Base-by-base conservation (phyloP, 2,329 filamentous ascomycete genomes). In the Ophiostoma ips region DNA sequence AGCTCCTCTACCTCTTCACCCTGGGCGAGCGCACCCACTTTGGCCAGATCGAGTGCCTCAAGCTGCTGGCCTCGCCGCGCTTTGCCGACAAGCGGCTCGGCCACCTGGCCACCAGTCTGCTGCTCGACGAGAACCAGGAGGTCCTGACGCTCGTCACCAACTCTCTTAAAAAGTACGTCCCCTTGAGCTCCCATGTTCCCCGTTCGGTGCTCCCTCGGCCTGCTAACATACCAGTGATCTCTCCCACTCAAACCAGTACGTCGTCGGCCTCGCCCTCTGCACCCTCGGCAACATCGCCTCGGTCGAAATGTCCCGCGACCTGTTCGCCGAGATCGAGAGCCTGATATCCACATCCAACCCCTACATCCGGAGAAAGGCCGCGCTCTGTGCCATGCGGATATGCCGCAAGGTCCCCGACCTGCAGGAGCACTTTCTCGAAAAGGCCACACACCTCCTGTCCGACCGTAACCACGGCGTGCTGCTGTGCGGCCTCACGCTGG, bases 331-430 rank as follows among this genome's bases (percentile, higher is more conserved):
- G 73, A 86, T 98, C 64, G 94, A 98, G 67, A 86, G 77, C 54
- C 80, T 96, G 46, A 72, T 98, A 56, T 84, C 88, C 38, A 95
- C 89, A 46, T 83, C 88, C 49, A 98, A 98, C 65, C 92, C 92
- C n/a, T 98, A 98, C 64, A 95, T 98, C 63, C 79, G 92, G 59
- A 80, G 92, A 59, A 98, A 98, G 71, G 92, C 92, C 16, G 92
- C 92, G 4, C 76, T 98, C n/a, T 98, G 92, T 68, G 92, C 92
- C 47, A 98, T 98, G 92, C 80, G 89, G 57, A 95, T 98, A 73
- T 95, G 89, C 69, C 84, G 88, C 60, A 98, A 98, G 67, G 92
- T 98, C 11, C 92, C 94, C 6, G 92, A 98, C 64, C 70, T 98
- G 49, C 87, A 95, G 66, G 94, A 98, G 65, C 89, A 98, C 67